These are phyloP conservation scores for Globisporangium spinosum DNA, from an alignment of 352 stramenopile species.

Conservation along the genomic window DNA sequence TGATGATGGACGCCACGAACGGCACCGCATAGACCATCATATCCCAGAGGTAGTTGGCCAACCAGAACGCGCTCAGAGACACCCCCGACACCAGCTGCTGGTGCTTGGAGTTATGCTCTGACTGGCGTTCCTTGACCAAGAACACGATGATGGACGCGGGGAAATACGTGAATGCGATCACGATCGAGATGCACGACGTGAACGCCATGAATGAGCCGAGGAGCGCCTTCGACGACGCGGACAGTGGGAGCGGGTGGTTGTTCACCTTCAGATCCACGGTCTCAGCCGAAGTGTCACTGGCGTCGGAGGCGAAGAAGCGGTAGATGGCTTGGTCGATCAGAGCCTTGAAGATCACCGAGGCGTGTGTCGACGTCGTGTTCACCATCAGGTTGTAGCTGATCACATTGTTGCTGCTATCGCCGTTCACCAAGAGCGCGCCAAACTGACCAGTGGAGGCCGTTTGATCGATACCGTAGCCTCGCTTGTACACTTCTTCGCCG, in stretches of 20 bases:
- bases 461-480: not conserved
- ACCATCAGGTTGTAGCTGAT: not conserved
- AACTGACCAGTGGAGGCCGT: not conserved
- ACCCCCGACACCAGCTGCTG: conserved; percentile 94
- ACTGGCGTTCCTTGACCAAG: conserved; percentile 92
- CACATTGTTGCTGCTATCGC: not conserved
- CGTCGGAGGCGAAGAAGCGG: not conserved
- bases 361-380: not conserved
- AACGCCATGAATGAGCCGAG: conserved; percentile 58
- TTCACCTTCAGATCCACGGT: conserved; percentile 48
- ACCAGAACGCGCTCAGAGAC: conserved; percentile 91
- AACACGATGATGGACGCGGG: conserved; percentile 90
- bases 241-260: conserved; percentile 46
- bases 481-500: not conserved
- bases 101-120: conserved; percentile 93
- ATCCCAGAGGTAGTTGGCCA: conserved; percentile 93
- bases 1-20: conserved; percentile 31
- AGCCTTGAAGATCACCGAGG: not conserved
- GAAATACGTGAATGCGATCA: conserved; percentile 90
- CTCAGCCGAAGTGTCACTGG: not conserved
- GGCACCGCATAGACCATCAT: conserved; percentile 85
- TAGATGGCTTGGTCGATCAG: not conserved
- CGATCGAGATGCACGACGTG: conserved; percentile 76
- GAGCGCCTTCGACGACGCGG: conserved; percentile 32
- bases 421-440: not conserved